Conservation (phyloP, 108 stramenopile genomes). For the Nitzschia sp. region DNA sequence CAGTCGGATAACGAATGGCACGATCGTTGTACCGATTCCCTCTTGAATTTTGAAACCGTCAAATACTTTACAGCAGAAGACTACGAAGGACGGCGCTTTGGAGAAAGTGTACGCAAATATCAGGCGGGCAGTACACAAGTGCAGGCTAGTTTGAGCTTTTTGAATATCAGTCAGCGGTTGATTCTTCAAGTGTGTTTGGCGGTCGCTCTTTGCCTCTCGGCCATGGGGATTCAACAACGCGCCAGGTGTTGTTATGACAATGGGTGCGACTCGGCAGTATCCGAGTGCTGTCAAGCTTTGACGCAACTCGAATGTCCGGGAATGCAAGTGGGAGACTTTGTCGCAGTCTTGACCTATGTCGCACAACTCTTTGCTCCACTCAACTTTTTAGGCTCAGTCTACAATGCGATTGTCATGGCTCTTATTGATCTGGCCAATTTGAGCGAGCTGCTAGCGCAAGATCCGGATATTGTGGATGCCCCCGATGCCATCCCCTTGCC, state of each 20-base stretch:
- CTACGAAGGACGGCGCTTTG: conserved; percentile 84
- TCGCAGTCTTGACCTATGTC: conserved; percentile 91
- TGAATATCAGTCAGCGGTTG: conserved; percentile 91
- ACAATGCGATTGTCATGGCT: conserved; percentile 90
- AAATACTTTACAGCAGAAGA: conserved; percentile 96
- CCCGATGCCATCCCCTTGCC: conserved; percentile 75
- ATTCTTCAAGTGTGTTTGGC: conserved; percentile 86
- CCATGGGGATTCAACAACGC: conserved; percentile 60
- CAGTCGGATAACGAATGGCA: conserved; percentile 92
- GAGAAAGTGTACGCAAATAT: conserved; percentile 68
- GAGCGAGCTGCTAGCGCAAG: conserved; percentile 86
- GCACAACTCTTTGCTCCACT: conserved; percentile 91
- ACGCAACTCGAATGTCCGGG: conserved; percentile 58
- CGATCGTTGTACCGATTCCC: conserved; percentile 87
- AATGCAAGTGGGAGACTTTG: conserved; percentile 93
- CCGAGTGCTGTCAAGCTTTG: conserved; percentile 67
- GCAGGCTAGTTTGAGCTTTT: conserved; percentile 80
- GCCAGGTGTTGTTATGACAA: conserved; percentile 60
- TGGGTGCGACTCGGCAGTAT: conserved; percentile 64
- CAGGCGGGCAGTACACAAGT: conserved; percentile 83
- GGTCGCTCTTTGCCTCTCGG: conserved; percentile 67
- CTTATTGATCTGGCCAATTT: conserved; percentile 92
- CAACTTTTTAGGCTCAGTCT: conserved; percentile 93
- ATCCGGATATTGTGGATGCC: conserved; percentile 87
- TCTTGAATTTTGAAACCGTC: conserved; percentile 97